Percentiles rank a stretch among this genome's conserved stretches.
Conservation (phyloP, 176 grass and related monocot species). For the Triticum turgidum region DNA sequence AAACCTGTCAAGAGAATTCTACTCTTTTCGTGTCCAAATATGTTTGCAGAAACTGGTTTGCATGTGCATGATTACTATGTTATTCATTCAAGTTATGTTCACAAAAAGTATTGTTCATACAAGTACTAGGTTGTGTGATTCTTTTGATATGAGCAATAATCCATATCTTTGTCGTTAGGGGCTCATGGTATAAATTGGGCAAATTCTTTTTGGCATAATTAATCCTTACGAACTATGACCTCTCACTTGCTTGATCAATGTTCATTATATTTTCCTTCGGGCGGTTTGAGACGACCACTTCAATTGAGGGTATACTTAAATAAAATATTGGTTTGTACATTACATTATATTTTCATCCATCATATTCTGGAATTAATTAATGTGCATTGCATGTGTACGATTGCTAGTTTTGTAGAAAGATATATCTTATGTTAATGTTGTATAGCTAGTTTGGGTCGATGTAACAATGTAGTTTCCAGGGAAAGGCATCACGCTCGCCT, state of each 20-base stretch:
- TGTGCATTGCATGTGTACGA: no score
- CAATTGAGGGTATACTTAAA: neutral
- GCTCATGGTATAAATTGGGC: neutral
- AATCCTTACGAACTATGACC: neutral
- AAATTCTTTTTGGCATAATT: neutral
- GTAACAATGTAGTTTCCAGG: neutral
- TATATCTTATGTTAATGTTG: no score
- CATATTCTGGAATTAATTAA: neutral
- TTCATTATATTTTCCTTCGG: neutral
- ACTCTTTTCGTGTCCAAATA: neutral
- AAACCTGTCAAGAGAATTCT: neutral
- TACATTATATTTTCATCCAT: neutral
- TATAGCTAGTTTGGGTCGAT: neutral
- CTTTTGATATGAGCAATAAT: neutral
- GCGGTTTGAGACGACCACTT: neutral
- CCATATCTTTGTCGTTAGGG: neutral
- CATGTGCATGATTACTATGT: neutral
- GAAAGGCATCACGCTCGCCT: no score
- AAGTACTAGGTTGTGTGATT: neutral
- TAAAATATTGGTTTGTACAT: no score
- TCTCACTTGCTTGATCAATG: neutral
- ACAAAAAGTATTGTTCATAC: no score
- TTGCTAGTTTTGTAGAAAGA: no score
- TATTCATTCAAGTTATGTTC: neutral
- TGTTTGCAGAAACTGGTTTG: neutral